Evolutionary conservation across 805 yeast genomes (phyloP).

Genomic region (Teunomyces cretensis): DNA sequence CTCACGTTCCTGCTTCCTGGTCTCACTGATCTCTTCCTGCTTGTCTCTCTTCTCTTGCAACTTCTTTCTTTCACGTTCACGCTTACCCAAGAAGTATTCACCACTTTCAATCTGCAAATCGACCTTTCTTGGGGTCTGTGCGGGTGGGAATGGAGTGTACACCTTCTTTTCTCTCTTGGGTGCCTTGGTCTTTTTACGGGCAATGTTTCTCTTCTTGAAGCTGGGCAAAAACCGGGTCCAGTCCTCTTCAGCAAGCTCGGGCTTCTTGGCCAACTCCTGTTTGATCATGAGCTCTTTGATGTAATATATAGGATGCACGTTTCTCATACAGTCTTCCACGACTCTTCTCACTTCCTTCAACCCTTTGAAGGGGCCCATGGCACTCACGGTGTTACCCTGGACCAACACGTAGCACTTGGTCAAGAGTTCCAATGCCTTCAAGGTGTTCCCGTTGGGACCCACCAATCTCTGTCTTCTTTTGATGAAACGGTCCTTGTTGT

Average conservation of each 20-base stretch:
- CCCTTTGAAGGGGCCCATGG: slow-evolving; percentile 95
- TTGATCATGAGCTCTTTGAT: slow-evolving; percentile 97
- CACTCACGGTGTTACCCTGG: slow-evolving; percentile 96
- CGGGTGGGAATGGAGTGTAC: slow-evolving; percentile 99
- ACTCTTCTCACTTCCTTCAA: slow-evolving; percentile 88
- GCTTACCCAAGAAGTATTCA: slow-evolving; percentile 91
- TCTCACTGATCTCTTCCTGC: slow-evolving; percentile 68
- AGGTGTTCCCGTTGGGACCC: slow-evolving; percentile 96
- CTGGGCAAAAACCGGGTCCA: slow-evolving; percentile 96
- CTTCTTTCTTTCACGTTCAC: slow-evolving; percentile 71
- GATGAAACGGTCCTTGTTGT: slow-evolving; percentile 89
- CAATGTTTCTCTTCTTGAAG: slow-evolving; percentile 94
- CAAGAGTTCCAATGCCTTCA: slow-evolving; percentile 89
- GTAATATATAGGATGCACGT: slow-evolving; percentile 96
- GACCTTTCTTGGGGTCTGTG: slow-evolving; percentile 93
- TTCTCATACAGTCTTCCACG: slow-evolving; percentile 96
- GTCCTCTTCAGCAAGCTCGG: slow-evolving; percentile 92
- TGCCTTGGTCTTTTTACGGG: slow-evolving; percentile 83
- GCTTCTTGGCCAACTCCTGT: slow-evolving; percentile 90
- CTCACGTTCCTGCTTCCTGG: slow-evolving; percentile 65
- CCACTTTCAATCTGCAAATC: slow-evolving; percentile 98
- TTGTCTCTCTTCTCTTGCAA: slow-evolving; percentile 75
- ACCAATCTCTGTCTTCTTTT: slow-evolving; percentile 95
- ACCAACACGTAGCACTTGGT: slow-evolving; percentile 96
- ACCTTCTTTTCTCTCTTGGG: slow-evolving; percentile 66